Evolutionary conservation across 805 yeast species (phyloP).

Genomic region (Monosporozyma unispora): DNA sequence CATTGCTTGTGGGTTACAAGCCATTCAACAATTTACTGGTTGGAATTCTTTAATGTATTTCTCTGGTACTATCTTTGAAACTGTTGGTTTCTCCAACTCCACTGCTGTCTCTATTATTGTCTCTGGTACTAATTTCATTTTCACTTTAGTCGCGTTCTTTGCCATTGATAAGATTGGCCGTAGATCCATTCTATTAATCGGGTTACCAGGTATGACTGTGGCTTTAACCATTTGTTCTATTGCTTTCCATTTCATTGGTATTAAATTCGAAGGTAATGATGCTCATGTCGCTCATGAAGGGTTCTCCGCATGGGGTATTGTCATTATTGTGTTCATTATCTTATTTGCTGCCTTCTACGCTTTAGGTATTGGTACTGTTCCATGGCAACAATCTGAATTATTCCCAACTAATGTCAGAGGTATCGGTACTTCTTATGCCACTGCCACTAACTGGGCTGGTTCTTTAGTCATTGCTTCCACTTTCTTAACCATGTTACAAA

Average conservation of each 20-base stretch:
- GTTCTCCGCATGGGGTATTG: conserved; percentile 77
- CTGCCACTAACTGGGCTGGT: conserved; percentile 94
- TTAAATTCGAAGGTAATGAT: conserved; percentile 43
- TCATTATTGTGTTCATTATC: conserved; percentile 79
- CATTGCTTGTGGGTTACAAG: conserved; percentile 89
- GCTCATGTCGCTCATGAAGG: conserved; percentile 37
- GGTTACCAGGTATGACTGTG: conserved; percentile 78
- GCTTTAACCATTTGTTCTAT: conserved; percentile 75
- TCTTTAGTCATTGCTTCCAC: conserved; percentile 85
- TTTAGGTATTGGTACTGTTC: conserved; percentile 91
- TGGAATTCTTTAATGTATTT: conserved; percentile 95
- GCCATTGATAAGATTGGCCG: conserved; percentile 86
- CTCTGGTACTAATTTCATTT: conserved; percentile 89
- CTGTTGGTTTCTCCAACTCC: conserved; percentile 80
- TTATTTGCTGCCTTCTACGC: conserved; percentile 85
- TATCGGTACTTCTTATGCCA: conserved; percentile 81
- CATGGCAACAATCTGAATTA: conserved; percentile 96
- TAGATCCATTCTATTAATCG: conserved; percentile 64
- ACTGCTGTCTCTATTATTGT: conserved; percentile 92
- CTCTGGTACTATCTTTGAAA: conserved; percentile 83
- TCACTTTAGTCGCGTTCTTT: conserved; percentile 77
- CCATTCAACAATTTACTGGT: conserved; percentile 94
- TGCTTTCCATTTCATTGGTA: conserved; percentile 80
- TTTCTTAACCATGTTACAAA: conserved; percentile 87
- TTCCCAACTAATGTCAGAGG: conserved; percentile 93